Conservation (phyloP, 2,329 filamentous ascomycete genomes). For the Nakataea oryzae region DNA sequence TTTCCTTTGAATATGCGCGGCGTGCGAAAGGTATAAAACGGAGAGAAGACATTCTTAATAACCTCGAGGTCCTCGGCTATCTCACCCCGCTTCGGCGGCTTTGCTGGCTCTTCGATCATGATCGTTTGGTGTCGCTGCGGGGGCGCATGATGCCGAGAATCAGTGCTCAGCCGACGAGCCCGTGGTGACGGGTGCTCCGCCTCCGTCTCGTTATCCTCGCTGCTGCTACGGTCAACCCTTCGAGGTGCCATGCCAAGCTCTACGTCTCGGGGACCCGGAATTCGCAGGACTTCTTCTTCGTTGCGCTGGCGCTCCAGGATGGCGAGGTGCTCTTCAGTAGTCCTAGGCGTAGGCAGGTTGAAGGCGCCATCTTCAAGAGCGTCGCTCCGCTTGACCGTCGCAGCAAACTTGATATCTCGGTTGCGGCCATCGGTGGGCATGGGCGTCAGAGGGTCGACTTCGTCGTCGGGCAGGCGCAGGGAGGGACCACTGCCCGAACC, state of each 20-base stretch:
- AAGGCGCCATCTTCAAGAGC: conserved; percentile 36
- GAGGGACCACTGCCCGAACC: conserved; percentile 12
- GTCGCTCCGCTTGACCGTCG: conserved; percentile 52
- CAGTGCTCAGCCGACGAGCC: conserved; percentile 9
- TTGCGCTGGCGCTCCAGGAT: conserved; percentile 80
- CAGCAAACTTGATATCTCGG: conserved; percentile 57
- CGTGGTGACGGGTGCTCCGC: conserved; percentile 21
- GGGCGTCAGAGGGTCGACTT: conserved; percentile 3
- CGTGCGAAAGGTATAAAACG: conserved; percentile 31
- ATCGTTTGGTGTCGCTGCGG: conserved; percentile 38
- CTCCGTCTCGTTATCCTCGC: conserved; percentile 15
- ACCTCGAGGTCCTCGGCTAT: conserved; percentile 31
- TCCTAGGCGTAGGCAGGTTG: conserved; percentile 40
- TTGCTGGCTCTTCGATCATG: conserved; percentile 55
- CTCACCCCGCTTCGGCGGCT: conserved; percentile 27
- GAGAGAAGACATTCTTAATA: conserved; percentile 25
- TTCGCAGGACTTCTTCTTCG: conserved; percentile 64
- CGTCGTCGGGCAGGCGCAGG: neutral
- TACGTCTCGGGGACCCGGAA: conserved; percentile 84
- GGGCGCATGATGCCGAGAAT: conserved; percentile 18
- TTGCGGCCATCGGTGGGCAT: conserved; percentile 12
- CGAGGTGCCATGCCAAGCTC: conserved; percentile 69
- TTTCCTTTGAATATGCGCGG: conserved; percentile 26
- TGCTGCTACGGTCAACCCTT: conserved; percentile 24
- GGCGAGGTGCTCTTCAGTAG: conserved; percentile 72